Evolutionary conservation across 257 asterid genomes (phyloP), one percentile per base, ranked within the genome.

Genomic region (Gardenia jasminoides): DNA sequence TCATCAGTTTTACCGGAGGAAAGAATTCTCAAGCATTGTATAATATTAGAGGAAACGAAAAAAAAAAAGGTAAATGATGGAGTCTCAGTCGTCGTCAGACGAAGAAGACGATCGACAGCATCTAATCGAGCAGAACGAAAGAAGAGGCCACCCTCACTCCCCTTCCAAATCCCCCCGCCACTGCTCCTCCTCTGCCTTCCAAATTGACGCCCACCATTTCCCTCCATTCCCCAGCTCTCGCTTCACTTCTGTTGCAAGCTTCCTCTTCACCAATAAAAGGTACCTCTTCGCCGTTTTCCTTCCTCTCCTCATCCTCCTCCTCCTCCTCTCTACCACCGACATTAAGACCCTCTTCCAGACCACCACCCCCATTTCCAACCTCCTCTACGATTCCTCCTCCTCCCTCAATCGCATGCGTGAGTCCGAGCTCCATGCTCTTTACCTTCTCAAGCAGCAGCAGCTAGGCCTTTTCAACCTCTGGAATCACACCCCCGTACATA

Each of bases 41-140:
- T 9, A 17, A 22, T 8, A 2, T n/a, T n/a, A 1, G n/a, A 28
- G 12, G 11, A 39, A 28, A 46, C 2, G 12, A 54, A 6, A 5
- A 56, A 22, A 0, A 20, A 7, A 22, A 58, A 71, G 39, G 1
- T 30, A 58, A 47, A 79, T 44, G 74, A 79, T 83, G 86, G 83
- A 83, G 26, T 50, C 77, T 20, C 85, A 74, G 58, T 82, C 90
- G 43, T 86, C 86, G 39, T 90, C 97, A 13, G 98, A 96, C 75
- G 96, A 96, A 58, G 98, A 96, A 86, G 98, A 90, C 72, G 98
- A 96, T 80, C 96, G 82, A 7, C 88, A 80, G 75, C 85, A 86
- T 74, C 92, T 96, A 74, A 86, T 96, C 80, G 82, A 89, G 19
- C 92, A 91, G 72, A 88, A 90, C 74, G 92, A 86, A 15, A 52